Base-by-base conservation (phyloP, 2,329 filamentous ascomycete genomes). In the Fusarium udum region DNA sequence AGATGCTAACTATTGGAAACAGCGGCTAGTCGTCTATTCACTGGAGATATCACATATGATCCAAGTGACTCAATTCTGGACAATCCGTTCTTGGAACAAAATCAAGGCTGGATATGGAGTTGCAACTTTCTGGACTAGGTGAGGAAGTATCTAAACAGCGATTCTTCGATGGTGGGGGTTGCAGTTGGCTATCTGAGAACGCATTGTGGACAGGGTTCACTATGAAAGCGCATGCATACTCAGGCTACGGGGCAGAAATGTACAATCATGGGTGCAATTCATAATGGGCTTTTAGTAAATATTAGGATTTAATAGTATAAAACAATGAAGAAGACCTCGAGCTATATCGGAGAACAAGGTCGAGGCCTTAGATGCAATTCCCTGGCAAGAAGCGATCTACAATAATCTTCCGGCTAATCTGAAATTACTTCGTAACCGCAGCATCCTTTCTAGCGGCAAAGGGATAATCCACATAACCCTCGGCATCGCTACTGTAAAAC, bases 401-500 rank as follows among this genome's bases (percentile, higher is more conserved):
- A 18, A 3, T 5, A 40, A 28, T 11, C 1, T 1, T 2, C 8
- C 6, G 22, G 22, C 11, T 4, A 6, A 22, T 14, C 4, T 3
- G 0, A 18, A 18, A 20, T 57, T 18, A 26, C 2, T 22, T 46
- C 1, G 0, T 37, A 18, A 8, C 8, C 3, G 5, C 3, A 0
- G 36, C 8, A 3, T 8, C 9, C 4, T 51, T 24, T 11, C 22
- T 26, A 0, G 8, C 0, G 0, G 34, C 15, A 22, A 77, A 80
- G 0, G 77, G 78, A 32, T 80, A 81, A 55, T 81, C 80, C 6
- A 59, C 32, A n/a, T 81, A 81, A 1, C 80, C 80, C 6, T 66
- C 53, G 0, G 62, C 42, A 12, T 67, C 64, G 2, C 46, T 62
- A 0, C 64, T 73, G 28, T 82, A 82, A 13, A 82, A 82, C 0